A percentile compares a stretch with the other conserved stretches of the same genome.
phyloP scores from a whole-genome alignment of 257 asterid species.

The Nyctanthes arbortristis region DNA sequence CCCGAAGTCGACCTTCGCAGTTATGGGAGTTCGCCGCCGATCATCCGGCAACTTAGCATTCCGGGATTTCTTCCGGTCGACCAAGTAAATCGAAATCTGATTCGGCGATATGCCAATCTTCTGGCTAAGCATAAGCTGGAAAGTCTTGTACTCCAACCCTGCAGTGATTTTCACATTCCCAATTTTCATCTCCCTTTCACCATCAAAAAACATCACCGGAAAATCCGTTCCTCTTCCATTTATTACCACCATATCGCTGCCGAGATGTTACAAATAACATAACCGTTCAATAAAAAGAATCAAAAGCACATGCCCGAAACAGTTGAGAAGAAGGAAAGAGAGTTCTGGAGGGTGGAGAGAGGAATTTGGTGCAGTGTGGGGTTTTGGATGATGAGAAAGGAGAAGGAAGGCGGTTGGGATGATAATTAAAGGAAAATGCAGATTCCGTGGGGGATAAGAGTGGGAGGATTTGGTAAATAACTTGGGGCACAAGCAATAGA shows the following conservation, averaged over 20 bases:
- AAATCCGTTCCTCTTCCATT: constrained; percentile 58
- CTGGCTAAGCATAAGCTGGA: constrained; percentile 71
- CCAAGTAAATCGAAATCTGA: constrained; percentile 77
- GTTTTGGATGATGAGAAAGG: constrained; percentile 22
- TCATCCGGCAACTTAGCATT: constrained; percentile 38
- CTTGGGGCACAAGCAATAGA: constrained; percentile 41
- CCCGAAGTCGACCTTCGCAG: constrained; percentile 68
- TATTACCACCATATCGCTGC: constrained; percentile 63
- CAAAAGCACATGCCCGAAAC: background rate
- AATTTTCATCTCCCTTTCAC: constrained; percentile 72
- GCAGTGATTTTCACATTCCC: constrained; percentile 60
- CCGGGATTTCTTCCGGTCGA: constrained; percentile 39
- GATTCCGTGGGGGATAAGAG: constrained; percentile 35
- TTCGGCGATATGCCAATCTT: constrained; percentile 90
- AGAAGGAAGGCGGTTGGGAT: constrained; percentile 46
- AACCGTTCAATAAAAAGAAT: background rate
- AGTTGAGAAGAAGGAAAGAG: constrained; percentile 8
- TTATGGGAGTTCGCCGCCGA: constrained; percentile 66
- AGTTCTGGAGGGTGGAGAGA: background rate
- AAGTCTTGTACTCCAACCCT: constrained; percentile 67
- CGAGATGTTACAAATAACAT: background rate
- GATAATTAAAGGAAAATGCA: constrained; percentile 20
- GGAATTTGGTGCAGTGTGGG: constrained; percentile 20
- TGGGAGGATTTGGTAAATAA: constrained; percentile 15
- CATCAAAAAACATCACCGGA: constrained; percentile 78